These are phyloP conservation scores for Penicillium sp. DNA, from an alignment of 2,329 filamentous ascomycete species.

Conservation along the genomic window DNA sequence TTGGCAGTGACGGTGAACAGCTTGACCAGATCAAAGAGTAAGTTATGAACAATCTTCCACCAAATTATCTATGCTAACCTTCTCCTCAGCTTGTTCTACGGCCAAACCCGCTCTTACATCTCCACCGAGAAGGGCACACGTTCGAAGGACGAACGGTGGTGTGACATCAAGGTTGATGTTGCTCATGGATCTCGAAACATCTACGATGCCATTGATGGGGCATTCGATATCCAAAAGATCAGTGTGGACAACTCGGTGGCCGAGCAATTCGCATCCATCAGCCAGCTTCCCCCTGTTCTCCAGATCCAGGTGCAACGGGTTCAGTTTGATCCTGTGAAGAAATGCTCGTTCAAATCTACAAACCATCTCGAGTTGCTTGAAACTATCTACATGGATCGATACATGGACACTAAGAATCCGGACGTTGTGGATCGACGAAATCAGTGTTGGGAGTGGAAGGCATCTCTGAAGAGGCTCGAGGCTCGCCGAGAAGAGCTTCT, in stretches of 20 bases:
- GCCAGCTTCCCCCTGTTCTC: slow-evolving; percentile 75
- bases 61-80: slow-evolving; percentile 11
- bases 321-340: slow-evolving; percentile 64
- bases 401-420: slow-evolving; percentile 66
- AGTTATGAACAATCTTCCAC: slow-evolving; percentile 26
- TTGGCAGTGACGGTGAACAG: slow-evolving; percentile 71
- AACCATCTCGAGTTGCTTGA: slow-evolving; percentile 78
- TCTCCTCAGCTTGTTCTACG: slow-evolving; percentile 50
- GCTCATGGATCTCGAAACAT: slow-evolving; percentile 63
- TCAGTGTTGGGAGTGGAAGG: slow-evolving; percentile 73
- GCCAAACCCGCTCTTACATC: slow-evolving; percentile 47
- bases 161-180: slow-evolving; percentile 63
- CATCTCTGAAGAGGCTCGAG: slow-evolving; percentile 59
- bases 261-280: slow-evolving; percentile 69
- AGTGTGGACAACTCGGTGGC: slow-evolving; percentile 62
- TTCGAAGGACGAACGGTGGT: slow-evolving; percentile 58
- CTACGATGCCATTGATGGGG: slow-evolving; percentile 79
- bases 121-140: slow-evolving; percentile 48
- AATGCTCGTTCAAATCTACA: slow-evolving; percentile 67
- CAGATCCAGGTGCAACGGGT: slow-evolving; percentile 88
- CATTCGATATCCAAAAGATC: slow-evolving; percentile 77
- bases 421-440: slow-evolving; percentile 64
- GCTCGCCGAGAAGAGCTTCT: slow-evolving; percentile 46
- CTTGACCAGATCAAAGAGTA: slow-evolving; percentile 72
- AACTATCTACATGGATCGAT: slow-evolving; percentile 82